Evolutionary conservation across 495 filamentous ascomycete genomes (phyloP).

Genomic region (Pseudomonodictys pantanalensis): DNA sequence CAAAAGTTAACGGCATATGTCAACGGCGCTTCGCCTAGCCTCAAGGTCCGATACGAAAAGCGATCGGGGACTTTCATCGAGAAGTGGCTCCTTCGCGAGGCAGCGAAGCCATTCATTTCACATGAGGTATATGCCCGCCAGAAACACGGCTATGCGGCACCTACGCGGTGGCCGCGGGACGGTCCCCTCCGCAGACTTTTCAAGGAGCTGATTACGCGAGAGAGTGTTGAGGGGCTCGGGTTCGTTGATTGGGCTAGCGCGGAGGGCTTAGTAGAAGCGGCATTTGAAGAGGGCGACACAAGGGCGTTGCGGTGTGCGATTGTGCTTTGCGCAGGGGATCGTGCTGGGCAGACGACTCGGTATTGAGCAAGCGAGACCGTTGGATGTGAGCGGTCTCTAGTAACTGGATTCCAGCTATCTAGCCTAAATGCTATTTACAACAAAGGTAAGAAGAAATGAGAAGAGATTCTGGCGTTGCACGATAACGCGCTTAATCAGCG

Average conservation of each 20-base stretch:
- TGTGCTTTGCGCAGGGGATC: too few relatives aligned
- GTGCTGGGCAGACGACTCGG: too few relatives aligned
- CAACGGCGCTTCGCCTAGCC: constrained; percentile 47
- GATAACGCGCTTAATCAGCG: background rate
- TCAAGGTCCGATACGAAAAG: background rate
- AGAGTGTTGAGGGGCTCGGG: background rate
- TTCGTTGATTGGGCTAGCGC: background rate
- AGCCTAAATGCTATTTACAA: too few relatives aligned
- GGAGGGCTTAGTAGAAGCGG: background rate
- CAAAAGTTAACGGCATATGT: constrained; percentile 51
- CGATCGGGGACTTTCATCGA: background rate
- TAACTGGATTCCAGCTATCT: too few relatives aligned
- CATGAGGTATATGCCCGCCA: background rate
- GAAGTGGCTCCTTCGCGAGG: background rate
- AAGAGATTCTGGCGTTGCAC: too few relatives aligned
- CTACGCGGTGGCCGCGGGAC: background rate
- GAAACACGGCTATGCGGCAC: background rate
- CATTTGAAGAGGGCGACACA: background rate
- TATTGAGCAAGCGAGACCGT: too few relatives aligned
- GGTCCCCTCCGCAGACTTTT: background rate
- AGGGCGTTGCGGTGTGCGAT: too few relatives aligned
- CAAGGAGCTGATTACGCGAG: background rate
- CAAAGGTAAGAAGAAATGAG: too few relatives aligned
- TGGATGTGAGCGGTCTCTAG: too few relatives aligned
- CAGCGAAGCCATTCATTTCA: background rate